These are phyloP conservation scores for Pueraria montana DNA, from an alignment of 306 rosid genomes.

Conservation along the genomic window DNA sequence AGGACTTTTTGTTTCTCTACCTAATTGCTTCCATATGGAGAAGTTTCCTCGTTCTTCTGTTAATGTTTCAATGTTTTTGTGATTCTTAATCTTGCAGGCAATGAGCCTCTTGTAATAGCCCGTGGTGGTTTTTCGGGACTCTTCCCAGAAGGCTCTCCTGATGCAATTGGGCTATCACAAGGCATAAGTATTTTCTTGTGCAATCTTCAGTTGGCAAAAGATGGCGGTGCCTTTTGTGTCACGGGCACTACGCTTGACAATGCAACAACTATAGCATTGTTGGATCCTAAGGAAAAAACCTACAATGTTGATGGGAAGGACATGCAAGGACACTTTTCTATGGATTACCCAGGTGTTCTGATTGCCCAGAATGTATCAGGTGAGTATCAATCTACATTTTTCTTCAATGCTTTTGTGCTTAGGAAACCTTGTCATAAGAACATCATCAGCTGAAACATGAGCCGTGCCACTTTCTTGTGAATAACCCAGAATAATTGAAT, in stretches of 20 bases:
- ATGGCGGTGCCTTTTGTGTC: slow-evolving; percentile 71
- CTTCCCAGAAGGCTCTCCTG: slow-evolving; percentile 72
- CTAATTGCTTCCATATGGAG: background rate
- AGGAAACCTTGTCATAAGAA: slow-evolving; percentile 1
- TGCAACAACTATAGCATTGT: slow-evolving; percentile 57
- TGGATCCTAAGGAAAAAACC: slow-evolving; percentile 57
- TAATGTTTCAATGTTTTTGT: background rate
- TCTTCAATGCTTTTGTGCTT: slow-evolving; percentile 16
- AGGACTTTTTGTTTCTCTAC: background rate
- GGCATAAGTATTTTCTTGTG: slow-evolving; percentile 61
- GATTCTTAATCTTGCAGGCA: slow-evolving; percentile 59
- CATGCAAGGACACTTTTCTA: slow-evolving; percentile 69
- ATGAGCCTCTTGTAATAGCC: slow-evolving; percentile 71
- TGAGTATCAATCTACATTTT: slow-evolving; percentile 53
- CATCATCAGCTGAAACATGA: background rate
- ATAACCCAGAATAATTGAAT: background rate
- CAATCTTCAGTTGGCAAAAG: slow-evolving; percentile 80
- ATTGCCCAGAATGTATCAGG: slow-evolving; percentile 56
- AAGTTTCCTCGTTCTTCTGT: background rate
- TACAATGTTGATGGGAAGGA: slow-evolving; percentile 67
- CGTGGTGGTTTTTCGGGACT: slow-evolving; percentile 87
- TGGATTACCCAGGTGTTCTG: slow-evolving; percentile 59
- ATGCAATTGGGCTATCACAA: slow-evolving; percentile 51
- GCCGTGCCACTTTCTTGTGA: background rate
- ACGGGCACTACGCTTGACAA: slow-evolving; percentile 69